A percentile compares a stretch with the other conserved stretches of the same genome.
phyloP scores from a whole-genome alignment of 345 rosid species.

The Draba incana region DNA sequence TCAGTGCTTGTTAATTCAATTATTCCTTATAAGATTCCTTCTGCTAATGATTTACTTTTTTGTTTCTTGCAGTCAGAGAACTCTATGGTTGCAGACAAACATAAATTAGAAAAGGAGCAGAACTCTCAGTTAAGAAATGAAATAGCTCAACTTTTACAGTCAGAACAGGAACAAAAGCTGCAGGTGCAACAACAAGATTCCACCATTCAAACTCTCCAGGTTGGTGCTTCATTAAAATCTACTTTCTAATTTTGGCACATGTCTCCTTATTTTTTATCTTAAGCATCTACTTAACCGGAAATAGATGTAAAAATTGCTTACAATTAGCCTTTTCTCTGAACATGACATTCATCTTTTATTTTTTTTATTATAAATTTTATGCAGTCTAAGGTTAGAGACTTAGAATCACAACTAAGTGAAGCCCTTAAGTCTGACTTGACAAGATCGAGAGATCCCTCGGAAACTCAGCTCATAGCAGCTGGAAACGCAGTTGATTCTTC shows the following conservation, averaged over 20 bases:
- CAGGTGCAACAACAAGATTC: conserved; percentile 76
- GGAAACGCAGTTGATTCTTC: conserved; percentile 74
- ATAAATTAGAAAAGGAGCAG: conserved; percentile 81
- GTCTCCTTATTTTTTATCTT: background rate
- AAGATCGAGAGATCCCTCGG: conserved; percentile 49
- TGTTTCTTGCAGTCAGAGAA: conserved; percentile 80
- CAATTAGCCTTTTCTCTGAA: conserved; percentile 18
- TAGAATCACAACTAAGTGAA: conserved; percentile 76
- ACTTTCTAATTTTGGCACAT: conserved; percentile 20
- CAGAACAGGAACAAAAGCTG: conserved; percentile 75
- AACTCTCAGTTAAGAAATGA: conserved; percentile 78
- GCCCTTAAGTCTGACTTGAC: conserved; percentile 53
- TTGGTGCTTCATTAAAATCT: conserved; percentile 36
- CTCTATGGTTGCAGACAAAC: conserved; percentile 73
- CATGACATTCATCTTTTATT: conserved; percentile 14
- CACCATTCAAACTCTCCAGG: conserved; percentile 81
- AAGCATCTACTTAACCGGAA: conserved; percentile 10
- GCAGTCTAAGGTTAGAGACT: conserved; percentile 71
- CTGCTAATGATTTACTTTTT: conserved; percentile 10
- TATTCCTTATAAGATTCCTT: conserved; percentile 9
- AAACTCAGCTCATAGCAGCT: conserved; percentile 49
- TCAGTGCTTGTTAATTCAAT: conserved; percentile 9
- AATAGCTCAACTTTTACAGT: conserved; percentile 67
- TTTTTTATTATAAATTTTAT: conserved; percentile 5
- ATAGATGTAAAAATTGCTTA: conserved; percentile 20